phyloP scores from a whole-genome alignment of 352 stramenopile species.

The Globisporangium uncinulatum region DNA sequence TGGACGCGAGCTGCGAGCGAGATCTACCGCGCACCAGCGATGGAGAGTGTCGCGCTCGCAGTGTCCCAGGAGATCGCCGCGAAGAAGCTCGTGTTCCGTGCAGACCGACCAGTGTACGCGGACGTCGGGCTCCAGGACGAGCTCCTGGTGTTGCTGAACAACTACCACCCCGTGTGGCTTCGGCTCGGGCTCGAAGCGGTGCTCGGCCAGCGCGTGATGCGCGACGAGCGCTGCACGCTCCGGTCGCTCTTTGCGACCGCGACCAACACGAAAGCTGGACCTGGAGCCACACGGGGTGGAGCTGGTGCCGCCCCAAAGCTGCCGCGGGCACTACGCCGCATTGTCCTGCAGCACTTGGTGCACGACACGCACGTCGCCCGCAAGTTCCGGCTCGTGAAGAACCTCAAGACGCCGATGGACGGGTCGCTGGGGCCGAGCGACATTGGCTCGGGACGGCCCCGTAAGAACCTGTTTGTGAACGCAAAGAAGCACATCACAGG shows the following conservation, averaged over 20 bases:
- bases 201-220: slow-evolving; percentile 54
- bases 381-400: slow-evolving; percentile 64
- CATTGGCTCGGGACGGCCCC: slow-evolving; percentile 21
- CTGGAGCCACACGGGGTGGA: slow-evolving; percentile 14
- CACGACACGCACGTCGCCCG: slow-evolving; percentile 54
- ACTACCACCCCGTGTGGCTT: slow-evolving; percentile 91
- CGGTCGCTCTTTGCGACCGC: slow-evolving; percentile 35
- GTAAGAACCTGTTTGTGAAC: slow-evolving; percentile 28
- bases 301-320: slow-evolving; percentile 19
- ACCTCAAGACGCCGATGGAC: slow-evolving; percentile 61
- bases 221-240: slow-evolving; percentile 51
- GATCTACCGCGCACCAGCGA: slow-evolving; percentile 47
- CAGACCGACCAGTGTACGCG: slow-evolving; percentile 86
- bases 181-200: slow-evolving; percentile 87
- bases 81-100: slow-evolving; percentile 75
- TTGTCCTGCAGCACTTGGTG: slow-evolving; percentile 61
- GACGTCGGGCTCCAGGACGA: slow-evolving; percentile 87
- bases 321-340: slow-evolving; percentile 44
- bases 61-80: slow-evolving; percentile 67
- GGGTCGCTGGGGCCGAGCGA: slow-evolving; percentile 35
- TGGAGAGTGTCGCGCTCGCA: slow-evolving; percentile 52
- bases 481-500: slow-evolving; percentile 69
- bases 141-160: slow-evolving; percentile 83
- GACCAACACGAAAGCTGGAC: slow-evolving; percentile 18
- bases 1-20: slow-evolving; percentile 52